Percentiles rank a stretch among this genome's conserved stretches.
Evolutionary conservation across 2,329 filamentous ascomycete genomes (phyloP).

Genomic region (Arthrobotrys conoides): DNA sequence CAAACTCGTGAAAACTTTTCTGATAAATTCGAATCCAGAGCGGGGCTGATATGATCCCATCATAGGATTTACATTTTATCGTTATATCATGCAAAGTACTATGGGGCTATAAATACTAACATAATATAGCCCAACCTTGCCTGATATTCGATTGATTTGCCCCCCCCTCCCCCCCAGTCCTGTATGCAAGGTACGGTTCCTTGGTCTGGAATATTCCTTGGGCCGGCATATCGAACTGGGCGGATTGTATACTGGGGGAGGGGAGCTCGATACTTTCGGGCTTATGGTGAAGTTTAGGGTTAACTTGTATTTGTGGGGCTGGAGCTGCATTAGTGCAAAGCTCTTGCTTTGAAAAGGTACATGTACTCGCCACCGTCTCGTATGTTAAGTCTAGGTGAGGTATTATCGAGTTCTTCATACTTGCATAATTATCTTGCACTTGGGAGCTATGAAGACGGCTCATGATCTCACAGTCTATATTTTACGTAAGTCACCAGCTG

Average conservation of each 20-base stretch:
- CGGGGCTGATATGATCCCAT: not conserved
- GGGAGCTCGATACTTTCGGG: not conserved
- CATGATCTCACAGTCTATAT: not conserved
- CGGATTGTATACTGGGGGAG: not conserved
- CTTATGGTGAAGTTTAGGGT: not conserved
- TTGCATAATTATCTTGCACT: not conserved
- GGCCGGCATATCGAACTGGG: conserved; percentile 15
- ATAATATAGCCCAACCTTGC: conserved; percentile 18
- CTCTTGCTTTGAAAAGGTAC: not conserved
- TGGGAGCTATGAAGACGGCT: not conserved
- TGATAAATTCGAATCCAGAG: not conserved
- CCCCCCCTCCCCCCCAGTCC: not conserved
- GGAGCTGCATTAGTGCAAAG: not conserved
- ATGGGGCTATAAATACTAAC: conserved; percentile 10
- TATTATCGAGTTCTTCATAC: conserved; percentile 2
- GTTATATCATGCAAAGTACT: conserved; percentile 9
- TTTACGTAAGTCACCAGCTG: not conserved
- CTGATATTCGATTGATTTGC: conserved; percentile 23
- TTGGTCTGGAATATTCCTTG: conserved; percentile 8
- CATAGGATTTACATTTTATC: conserved; percentile 23
- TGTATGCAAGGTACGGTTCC: conserved; percentile 17
- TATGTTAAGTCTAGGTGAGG: not conserved
- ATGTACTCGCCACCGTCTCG: conserved; percentile 3
- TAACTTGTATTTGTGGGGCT: not conserved
- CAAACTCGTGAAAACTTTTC: not conserved